Evolutionary conservation across 495 filamentous ascomycete genomes (phyloP).

Genomic region (Ascobolus immersus): DNA sequence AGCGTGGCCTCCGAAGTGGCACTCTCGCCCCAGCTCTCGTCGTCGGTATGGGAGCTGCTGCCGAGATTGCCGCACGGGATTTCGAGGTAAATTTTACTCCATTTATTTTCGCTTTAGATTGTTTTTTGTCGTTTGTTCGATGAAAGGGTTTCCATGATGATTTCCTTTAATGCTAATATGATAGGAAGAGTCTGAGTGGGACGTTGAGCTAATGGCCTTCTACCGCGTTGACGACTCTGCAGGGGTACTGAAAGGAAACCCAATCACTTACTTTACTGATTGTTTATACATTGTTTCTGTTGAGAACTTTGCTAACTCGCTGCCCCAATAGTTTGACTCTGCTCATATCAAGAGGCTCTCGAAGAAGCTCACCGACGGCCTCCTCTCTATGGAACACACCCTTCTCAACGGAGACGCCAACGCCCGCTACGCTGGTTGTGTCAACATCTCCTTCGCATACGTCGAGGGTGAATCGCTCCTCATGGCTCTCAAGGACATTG

Average conservation of each 20-base stretch:
- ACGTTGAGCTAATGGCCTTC: conserved; percentile 11
- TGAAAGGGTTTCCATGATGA: too few relatives aligned
- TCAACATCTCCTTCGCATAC: conserved; percentile 95
- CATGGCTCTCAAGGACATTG: conserved; percentile 97
- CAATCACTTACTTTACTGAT: not conserved
- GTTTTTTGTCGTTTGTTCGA: conserved; percentile 4
- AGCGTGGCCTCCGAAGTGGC: conserved; percentile 77
- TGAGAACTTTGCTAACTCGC: not conserved
- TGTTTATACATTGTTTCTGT: not conserved
- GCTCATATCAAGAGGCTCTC: conserved; percentile 61
- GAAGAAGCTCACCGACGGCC: conserved; percentile 51
- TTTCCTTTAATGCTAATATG: conserved; percentile 46
- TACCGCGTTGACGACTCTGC: conserved; percentile 4
- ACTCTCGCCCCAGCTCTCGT: conserved; percentile 72
- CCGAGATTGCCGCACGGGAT: conserved; percentile 69
- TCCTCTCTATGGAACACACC: conserved; percentile 77
- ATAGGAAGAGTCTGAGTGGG: conserved; percentile 19
- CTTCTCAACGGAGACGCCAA: conserved; percentile 64
- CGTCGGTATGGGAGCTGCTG: conserved; percentile 88
- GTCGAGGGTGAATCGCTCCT: conserved; percentile 92
- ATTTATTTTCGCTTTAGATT: conserved; percentile 3
- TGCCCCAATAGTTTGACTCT: conserved; percentile 50
- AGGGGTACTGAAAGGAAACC: conserved; percentile 7
- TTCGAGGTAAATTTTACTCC: conserved; percentile 34
- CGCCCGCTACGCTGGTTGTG: conserved; percentile 80